A percentile compares a stretch with the other conserved stretches of the same genome.
These are phyloP conservation scores for Diplocarpon mali DNA, from an alignment of 2,329 filamentous ascomycete species.

Conservation along the genomic window DNA sequence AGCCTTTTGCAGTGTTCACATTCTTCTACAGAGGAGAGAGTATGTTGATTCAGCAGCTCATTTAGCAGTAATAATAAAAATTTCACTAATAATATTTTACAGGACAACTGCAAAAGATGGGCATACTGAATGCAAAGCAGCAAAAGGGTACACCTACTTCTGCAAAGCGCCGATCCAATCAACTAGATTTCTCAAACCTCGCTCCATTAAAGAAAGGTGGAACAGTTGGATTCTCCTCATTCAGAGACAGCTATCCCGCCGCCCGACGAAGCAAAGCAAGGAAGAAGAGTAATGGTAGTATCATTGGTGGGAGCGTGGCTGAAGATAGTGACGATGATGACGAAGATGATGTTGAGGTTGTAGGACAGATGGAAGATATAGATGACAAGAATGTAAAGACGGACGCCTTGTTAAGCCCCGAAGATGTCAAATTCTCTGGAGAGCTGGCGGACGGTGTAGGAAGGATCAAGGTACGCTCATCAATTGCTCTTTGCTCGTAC, in stretches of 20 bases:
- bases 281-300: constrained; percentile 53
- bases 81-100: constrained; percentile 12
- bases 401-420: constrained; percentile 44
- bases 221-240: constrained; percentile 80
- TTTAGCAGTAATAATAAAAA: background rate
- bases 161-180: constrained; percentile 69
- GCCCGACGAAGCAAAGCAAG: constrained; percentile 45
- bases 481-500: background rate
- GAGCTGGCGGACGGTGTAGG: constrained; percentile 73
- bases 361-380: constrained; percentile 54
- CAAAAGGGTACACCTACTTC: constrained; percentile 48
- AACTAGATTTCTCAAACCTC: constrained; percentile 75
- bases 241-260: constrained; percentile 59
- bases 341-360: constrained; percentile 54
- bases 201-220: constrained; percentile 78
- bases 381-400: constrained; percentile 50
- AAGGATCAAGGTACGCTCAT: constrained; percentile 59
- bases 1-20: constrained; percentile 92
- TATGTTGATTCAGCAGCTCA: constrained; percentile 38
- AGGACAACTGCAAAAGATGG: constrained; percentile 97
- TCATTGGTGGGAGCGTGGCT: constrained; percentile 41
- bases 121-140: constrained; percentile 64
- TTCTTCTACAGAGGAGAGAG: constrained; percentile 95
- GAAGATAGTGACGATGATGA: constrained; percentile 67
- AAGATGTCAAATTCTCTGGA: constrained; percentile 61